Evolutionary conservation across 345 rosid species (phyloP), one percentile per base, ranked within the genome.

Genomic region (Microthlaspi erraticum): DNA sequence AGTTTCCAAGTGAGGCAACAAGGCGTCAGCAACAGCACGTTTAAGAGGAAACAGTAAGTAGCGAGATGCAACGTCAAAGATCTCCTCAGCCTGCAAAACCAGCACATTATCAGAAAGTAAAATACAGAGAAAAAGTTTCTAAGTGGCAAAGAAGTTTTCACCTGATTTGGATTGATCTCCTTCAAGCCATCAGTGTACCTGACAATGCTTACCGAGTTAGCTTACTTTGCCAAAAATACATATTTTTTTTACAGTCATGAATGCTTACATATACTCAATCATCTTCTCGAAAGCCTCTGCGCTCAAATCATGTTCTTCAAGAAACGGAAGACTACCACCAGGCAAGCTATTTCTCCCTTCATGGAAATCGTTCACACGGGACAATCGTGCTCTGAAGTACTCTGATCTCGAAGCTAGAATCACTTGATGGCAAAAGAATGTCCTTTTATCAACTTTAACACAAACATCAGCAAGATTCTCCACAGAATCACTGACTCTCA

Each of bases 31-130:
- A 41, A 94, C 97, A 46, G 95, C 90, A 73, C 99, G 95, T 84
- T 89, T 94, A 34, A 94, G 87, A 72, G 99, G 95, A 82, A 94
- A 89, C 60, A 94, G 70, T 45, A 94, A 79, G 78, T 94, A 94
- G 69, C 99, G 87, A 56, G 99, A 91, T 72, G 97, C 93, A 72
- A 91, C 95, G 82, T 94, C 99, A 81, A 94, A 91, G 78, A 91
- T 86, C 75, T 88, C 97, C 74, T 89, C 99, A 26, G 88, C 97
- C 97, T 91, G 84, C 54, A 73, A 75, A 84, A 62, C 39, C 3
- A 49, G 18, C 7, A 68, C 58, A 31, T 49, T 43, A 62, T 67
- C 33, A 39, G 44, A 61, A 31, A 2, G 14, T 3, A 23, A 23
- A 52, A 74, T 10, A 48, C 37, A 58, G 2, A 34, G 3, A n/a